These are phyloP conservation scores for Rhizopogon sp. DNA, from an alignment of 768 basidiomycete species.

Conservation along the genomic window DNA sequence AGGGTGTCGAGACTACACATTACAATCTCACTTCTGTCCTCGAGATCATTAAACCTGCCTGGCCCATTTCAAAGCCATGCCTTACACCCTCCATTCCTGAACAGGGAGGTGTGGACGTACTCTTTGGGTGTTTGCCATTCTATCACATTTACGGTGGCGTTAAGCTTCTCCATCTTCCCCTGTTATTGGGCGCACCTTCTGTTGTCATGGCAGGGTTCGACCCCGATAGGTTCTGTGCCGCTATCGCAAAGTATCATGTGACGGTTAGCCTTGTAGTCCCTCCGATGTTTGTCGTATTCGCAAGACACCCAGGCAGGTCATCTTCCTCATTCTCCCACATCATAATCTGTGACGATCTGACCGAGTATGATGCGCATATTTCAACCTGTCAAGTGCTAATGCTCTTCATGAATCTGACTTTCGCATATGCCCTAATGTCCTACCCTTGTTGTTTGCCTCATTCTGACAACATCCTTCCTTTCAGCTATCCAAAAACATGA, in stretches of 20 bases:
- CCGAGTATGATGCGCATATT: neutral
- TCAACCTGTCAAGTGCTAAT: neutral
- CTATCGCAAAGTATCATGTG: constrained; percentile 61
- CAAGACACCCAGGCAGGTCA: constrained; percentile 59
- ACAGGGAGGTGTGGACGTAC: constrained; percentile 31
- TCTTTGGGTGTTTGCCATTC: constrained; percentile 64
- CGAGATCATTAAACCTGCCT: constrained; percentile 41
- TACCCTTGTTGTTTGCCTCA: neutral
- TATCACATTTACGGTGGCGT: constrained; percentile 53
- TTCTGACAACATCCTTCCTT: neutral
- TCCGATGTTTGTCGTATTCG: constrained; percentile 75
- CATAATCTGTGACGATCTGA: neutral
- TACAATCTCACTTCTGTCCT: constrained; percentile 61
- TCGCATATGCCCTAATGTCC: neutral
- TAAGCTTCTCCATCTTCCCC: constrained; percentile 58
- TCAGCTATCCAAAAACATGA: constrained; percentile 64
- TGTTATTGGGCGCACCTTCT: constrained; percentile 43
- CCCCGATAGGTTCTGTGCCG: constrained; percentile 57
- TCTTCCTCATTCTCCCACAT: neutral
- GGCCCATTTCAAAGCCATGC: constrained; percentile 33
- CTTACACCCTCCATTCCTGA: constrained; percentile 9
- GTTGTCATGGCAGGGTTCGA: constrained; percentile 70
- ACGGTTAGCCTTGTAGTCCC: constrained; percentile 65
- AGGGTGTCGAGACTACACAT: constrained; percentile 68
- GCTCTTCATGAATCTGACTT: neutral